Percentiles rank a stretch among this genome's conserved stretches.
phyloP scores from a whole-genome alignment of 129 eudicot genomes.

The Silybum marianum region DNA sequence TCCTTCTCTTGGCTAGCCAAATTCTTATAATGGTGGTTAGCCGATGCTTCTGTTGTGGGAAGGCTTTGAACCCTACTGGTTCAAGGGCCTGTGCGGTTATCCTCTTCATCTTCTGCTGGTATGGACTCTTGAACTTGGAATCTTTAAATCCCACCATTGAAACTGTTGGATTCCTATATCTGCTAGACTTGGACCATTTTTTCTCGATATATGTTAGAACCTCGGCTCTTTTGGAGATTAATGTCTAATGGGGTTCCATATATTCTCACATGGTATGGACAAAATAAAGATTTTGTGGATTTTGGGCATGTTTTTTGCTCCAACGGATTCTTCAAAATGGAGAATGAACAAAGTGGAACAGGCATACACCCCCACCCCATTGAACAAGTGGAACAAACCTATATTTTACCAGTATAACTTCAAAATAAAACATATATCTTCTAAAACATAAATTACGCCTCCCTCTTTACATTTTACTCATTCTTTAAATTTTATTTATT shows the following conservation, averaged over 20 bases:
- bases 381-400: too few relatives aligned
- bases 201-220: neutral
- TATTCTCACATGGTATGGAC: neutral
- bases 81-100: constrained; percentile 70
- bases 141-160: neutral
- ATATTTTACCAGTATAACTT: too few relatives aligned
- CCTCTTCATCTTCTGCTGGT: constrained; percentile 80
- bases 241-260: neutral
- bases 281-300: too few relatives aligned
- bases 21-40: constrained; percentile 72
- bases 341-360: too few relatives aligned
- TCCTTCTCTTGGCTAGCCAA: constrained; percentile 78
- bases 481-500: too few relatives aligned
- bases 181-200: neutral
- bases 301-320: too few relatives aligned
- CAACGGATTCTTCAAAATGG: too few relatives aligned
- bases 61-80: constrained; percentile 78
- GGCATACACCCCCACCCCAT: too few relatives aligned
- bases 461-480: too few relatives aligned
- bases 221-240: neutral
- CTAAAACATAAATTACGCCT: too few relatives aligned
- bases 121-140: constrained; percentile 6
- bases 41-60: constrained; percentile 93
- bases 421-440: too few relatives aligned
- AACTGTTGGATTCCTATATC: neutral